Base-by-base conservation (phyloP, 345 rosid species). In the Sonneratia caseolaris region DNA sequence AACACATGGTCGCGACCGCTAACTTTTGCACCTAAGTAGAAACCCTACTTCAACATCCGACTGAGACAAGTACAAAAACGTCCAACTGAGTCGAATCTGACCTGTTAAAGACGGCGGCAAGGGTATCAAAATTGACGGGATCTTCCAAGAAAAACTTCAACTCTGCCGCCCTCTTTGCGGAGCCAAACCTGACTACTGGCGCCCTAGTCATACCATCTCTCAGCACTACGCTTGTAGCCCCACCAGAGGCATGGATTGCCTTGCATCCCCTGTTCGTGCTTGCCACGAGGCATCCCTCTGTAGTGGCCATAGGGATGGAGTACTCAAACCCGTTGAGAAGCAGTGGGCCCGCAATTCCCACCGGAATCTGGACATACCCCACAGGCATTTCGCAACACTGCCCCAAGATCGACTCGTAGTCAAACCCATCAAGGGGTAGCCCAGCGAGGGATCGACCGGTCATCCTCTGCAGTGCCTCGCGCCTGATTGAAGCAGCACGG, bases 341-440 rank as follows among this genome's bases (percentile, higher is more conserved):
- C 83, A 95, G 71, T 0, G 97, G 99, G n/a, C 99, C 97, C 0
- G 96, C 97, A 2, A 92, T 80, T 37, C 98, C 97, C 62, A 94
- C 97, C 2, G 97, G 97, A 56, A 94, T 84, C 87, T 91, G 98
- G 67, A 95, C 86, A 66, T 92, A 92, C 0, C 99, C 99, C 0
- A 92, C 87, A 15, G 97, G 99, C 97, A 92, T 92, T 84, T 95
- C 99, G 59, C 99, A 95, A 78, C 99, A 95, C 81, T 90, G 97
- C 18, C 95, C 96, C 73, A 94, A 77, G n/a, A 91, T 86, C 2
- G 96, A 85, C 8, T 82, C 87, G 76, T 91, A 94, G 73, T 90
- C 91, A 64, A 95, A 90, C 9, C 97, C 99, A 15, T 92, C 91
- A 47, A 87, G 55, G 3, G 98, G 97, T 43, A 95, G 71, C 9